Conservation (phyloP, 1,284 basidiomycete genomes). For the Cystobasidium slooffiae region DNA sequence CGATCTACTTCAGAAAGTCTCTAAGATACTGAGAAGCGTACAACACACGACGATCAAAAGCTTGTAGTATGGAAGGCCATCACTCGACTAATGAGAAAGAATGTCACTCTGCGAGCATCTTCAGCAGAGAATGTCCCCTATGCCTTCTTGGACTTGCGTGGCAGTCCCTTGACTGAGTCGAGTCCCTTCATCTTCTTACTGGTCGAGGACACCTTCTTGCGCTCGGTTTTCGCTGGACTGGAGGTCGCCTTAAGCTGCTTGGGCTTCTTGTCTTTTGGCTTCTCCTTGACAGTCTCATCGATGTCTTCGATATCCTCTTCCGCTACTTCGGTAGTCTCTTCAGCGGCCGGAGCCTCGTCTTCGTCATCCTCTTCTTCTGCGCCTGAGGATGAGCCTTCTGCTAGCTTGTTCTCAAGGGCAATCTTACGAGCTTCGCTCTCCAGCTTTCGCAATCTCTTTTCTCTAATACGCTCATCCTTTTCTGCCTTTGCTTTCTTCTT, state of each 20-base stretch:
- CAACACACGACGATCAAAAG: background rate
- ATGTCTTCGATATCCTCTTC: conserved; percentile 54
- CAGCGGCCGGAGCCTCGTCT: conserved; percentile 8
- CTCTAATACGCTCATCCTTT: conserved; percentile 49
- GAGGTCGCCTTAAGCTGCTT: conserved; percentile 43
- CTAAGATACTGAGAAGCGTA: background rate
- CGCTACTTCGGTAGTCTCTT: conserved; percentile 56
- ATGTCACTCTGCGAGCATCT: background rate
- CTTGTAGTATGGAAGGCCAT: background rate
- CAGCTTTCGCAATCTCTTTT: conserved; percentile 38
- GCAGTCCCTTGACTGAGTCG: conserved; percentile 45
- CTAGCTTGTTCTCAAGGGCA: conserved; percentile 45
- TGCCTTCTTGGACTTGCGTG: conserved; percentile 41
- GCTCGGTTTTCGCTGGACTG: conserved; percentile 46
- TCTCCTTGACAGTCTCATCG: conserved; percentile 10
- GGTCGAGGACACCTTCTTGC: conserved; percentile 57
- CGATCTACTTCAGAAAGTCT: background rate
- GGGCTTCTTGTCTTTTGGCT: conserved; percentile 32
- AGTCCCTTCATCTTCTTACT: conserved; percentile 46
- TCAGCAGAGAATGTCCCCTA: background rate
- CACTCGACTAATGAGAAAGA: background rate
- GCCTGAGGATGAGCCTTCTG: conserved; percentile 45
- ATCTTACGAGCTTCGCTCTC: conserved; percentile 30
- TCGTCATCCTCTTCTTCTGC: conserved; percentile 59
- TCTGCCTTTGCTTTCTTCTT: conserved; percentile 46